phyloP scores from a whole-genome alignment of 106 monocot species.

The Dactylorhiza incarnata region DNA sequence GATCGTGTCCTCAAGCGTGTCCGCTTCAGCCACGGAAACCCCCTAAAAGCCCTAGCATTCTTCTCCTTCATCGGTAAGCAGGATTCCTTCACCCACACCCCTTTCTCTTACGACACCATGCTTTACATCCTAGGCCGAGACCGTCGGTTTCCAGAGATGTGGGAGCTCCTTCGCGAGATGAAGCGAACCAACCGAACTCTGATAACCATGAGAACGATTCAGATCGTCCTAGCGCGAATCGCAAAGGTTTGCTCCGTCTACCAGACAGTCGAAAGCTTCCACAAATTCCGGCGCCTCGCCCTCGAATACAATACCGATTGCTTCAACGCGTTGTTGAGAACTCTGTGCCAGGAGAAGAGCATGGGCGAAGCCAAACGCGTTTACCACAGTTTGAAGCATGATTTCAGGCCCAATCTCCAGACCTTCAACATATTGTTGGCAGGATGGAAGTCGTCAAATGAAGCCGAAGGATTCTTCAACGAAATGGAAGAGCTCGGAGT shows the following conservation, averaged over 20 bases:
- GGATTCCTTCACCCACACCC: slow-evolving; percentile 36
- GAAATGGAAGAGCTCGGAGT: slow-evolving; percentile 61
- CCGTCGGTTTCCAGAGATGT: slow-evolving; percentile 44
- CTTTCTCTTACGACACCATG: slow-evolving; percentile 64
- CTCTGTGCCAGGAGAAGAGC: slow-evolving; percentile 80
- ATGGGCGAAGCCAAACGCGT: slow-evolving; percentile 69
- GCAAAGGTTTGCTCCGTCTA: slow-evolving; percentile 85
- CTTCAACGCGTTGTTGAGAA: slow-evolving; percentile 75
- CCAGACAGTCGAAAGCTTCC: slow-evolving; percentile 63
- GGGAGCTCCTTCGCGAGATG: slow-evolving; percentile 37
- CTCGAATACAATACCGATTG: slow-evolving; percentile 27
- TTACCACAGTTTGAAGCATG: slow-evolving; percentile 63
- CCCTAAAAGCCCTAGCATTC: slow-evolving; percentile 45
- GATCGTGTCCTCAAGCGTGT: slow-evolving; percentile 49
- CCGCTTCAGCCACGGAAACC: slow-evolving; percentile 68
- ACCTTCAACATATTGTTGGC: slow-evolving; percentile 75
- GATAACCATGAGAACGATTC: slow-evolving; percentile 45
- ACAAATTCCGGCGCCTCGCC: slow-evolving; percentile 31
- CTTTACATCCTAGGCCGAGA: slow-evolving; percentile 70
- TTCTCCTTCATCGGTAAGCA: slow-evolving; percentile 29
- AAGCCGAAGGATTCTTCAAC: slow-evolving; percentile 53
- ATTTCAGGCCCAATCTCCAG: slow-evolving; percentile 52
- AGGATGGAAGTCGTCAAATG: slow-evolving; percentile 72
- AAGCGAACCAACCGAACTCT: slow-evolving; percentile 21
- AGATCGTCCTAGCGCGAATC: slow-evolving; percentile 51